Evolutionary conservation across 2,329 filamentous ascomycete genomes (phyloP).

Genomic region (Aspergillus fumigatus): DNA sequence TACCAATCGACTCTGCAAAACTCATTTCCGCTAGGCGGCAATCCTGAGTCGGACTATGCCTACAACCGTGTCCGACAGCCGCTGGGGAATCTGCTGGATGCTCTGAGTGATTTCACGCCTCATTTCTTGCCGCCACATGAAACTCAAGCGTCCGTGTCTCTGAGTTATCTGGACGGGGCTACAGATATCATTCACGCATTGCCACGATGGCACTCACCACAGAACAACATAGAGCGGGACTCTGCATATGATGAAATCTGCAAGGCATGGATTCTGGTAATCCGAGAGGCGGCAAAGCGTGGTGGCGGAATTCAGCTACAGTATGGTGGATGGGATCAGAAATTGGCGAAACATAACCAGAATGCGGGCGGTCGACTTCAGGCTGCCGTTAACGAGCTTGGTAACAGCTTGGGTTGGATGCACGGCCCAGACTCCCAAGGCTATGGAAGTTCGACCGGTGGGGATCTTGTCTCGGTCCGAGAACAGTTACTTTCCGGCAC

Average conservation of each 20-base stretch:
- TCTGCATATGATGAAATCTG: slow-evolving; percentile 95
- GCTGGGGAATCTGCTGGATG: slow-evolving; percentile 75
- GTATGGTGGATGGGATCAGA: slow-evolving; percentile 88
- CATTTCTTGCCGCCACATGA: slow-evolving; percentile 94
- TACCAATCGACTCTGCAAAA: slow-evolving; percentile 76
- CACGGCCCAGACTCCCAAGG: slow-evolving; percentile 40
- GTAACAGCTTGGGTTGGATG: slow-evolving; percentile 74
- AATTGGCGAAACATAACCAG: slow-evolving; percentile 80
- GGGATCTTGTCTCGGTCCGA: slow-evolving; percentile 46
- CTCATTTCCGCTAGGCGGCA: slow-evolving; percentile 80
- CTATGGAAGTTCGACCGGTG: slow-evolving; percentile 29
- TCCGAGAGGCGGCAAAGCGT: slow-evolving; percentile 84
- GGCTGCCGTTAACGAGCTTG: slow-evolving; percentile 73
- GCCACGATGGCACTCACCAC: slow-evolving; percentile 83
- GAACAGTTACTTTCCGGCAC: slow-evolving; percentile 55
- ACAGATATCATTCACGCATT: slow-evolving; percentile 86
- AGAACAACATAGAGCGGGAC: slow-evolving; percentile 88
- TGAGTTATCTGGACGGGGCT: slow-evolving; percentile 83
- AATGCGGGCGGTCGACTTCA: slow-evolving; percentile 77
- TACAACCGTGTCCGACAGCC: slow-evolving; percentile 88
- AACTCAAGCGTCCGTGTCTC: slow-evolving; percentile 72
- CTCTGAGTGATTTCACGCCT: slow-evolving; percentile 87
- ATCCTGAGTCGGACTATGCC: slow-evolving; percentile 82
- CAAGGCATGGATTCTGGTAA: slow-evolving; percentile 86
- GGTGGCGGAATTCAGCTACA: slow-evolving; percentile 87